Conservation (phyloP, 768 basidiomycete genomes). For the Infundibulicybe gibba region DNA sequence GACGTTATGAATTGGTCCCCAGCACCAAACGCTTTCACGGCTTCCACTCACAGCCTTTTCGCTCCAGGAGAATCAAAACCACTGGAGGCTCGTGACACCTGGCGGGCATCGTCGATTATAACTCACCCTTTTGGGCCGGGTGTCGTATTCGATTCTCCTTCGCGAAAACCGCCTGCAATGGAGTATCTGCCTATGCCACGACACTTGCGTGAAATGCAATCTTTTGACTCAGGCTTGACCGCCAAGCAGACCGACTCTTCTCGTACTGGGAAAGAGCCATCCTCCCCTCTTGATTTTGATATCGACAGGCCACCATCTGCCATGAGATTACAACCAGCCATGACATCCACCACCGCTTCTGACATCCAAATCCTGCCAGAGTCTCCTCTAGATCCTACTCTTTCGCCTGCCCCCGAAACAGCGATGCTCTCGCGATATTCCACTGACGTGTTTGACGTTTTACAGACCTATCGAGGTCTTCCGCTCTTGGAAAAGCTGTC, state of each 20-base stretch:
- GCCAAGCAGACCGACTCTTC: slow-evolving; percentile 50
- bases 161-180: slow-evolving; percentile 32
- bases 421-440: slow-evolving; percentile 61
- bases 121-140: slow-evolving; percentile 61
- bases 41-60: slow-evolving; percentile 28
- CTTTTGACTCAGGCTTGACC: slow-evolving; percentile 80
- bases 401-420: slow-evolving; percentile 41
- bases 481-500: slow-evolving; percentile 68
- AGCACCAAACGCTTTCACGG: slow-evolving; percentile 33
- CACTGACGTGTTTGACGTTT: slow-evolving; percentile 73
- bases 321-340: slow-evolving; percentile 13
- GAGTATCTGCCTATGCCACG: slow-evolving; percentile 46
- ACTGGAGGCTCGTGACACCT: slow-evolving; percentile 14
- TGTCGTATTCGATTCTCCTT: slow-evolving; percentile 59
- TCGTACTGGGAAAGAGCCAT: slow-evolving; percentile 8
- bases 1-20: slow-evolving; percentile 62
- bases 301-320: slow-evolving; percentile 22
- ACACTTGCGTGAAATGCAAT: slow-evolving; percentile 79
- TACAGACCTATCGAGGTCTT: slow-evolving; percentile 77
- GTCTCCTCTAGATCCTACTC: slow-evolving; percentile 15
- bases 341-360: slow-evolving; percentile 3
- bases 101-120: slow-evolving; percentile 27
- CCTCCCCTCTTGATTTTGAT: slow-evolving; percentile 10
- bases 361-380: slow-evolving; percentile 8
- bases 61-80: slow-evolving; percentile 20